phyloP scores from a whole-genome alignment of 148 eudicot genomes.

The Rhododendron ovatum region DNA sequence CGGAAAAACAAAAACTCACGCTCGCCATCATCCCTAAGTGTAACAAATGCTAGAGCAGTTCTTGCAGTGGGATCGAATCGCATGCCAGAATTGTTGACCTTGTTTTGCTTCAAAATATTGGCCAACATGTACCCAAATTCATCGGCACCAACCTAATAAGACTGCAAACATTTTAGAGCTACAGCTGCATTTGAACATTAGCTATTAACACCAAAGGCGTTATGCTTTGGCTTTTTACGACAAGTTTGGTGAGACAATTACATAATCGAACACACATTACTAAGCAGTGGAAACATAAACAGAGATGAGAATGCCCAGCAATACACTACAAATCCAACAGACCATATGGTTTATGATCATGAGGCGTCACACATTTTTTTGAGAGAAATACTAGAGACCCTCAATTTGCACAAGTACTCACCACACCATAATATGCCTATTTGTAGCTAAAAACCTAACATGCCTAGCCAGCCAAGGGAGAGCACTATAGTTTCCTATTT shows the following conservation, averaged over 20 bases:
- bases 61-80: slow-evolving; percentile 67
- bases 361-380: not conserved
- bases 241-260: not conserved
- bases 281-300: not conserved
- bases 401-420: not conserved
- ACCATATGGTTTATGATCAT: not conserved
- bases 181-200: not conserved
- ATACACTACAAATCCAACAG: not conserved
- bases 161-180: not conserved
- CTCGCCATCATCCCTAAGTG: slow-evolving; percentile 70
- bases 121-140: slow-evolving; percentile 87
- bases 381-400: not conserved
- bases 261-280: not conserved
- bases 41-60: slow-evolving; percentile 77
- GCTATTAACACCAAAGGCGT: not conserved
- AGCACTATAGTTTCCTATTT: not conserved
- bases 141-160: slow-evolving; percentile 77
- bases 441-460: not conserved
- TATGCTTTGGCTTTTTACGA: not conserved
- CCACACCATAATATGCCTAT: not conserved
- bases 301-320: not conserved
- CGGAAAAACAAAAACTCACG: slow-evolving; percentile 83
- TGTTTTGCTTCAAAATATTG: slow-evolving; percentile 66
- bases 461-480: not conserved
- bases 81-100: slow-evolving; percentile 74